Conservation (phyloP, 306 rosid genomes). For the Castanea crenata region DNA sequence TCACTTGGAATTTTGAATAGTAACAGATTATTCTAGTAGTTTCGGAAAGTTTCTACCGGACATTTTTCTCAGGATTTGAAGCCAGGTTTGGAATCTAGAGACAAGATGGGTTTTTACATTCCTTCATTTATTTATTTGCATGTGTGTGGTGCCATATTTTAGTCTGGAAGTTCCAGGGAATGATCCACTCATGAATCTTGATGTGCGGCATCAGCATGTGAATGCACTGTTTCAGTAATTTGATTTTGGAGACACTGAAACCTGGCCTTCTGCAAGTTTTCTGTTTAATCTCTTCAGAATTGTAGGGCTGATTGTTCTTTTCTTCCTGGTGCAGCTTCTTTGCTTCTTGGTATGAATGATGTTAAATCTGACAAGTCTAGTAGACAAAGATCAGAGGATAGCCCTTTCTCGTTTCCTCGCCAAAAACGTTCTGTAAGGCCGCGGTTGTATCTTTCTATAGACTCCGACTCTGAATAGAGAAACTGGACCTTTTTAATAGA, state of each 20-base stretch:
- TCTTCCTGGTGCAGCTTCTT: slow-evolving; percentile 68
- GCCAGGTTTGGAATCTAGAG: not conserved
- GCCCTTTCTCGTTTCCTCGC: slow-evolving; percentile 98
- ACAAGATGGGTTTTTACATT: not conserved
- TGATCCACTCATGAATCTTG: not conserved
- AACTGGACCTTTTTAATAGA: slow-evolving; percentile 8
- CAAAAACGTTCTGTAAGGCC: slow-evolving; percentile 94
- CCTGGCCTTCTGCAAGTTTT: not conserved
- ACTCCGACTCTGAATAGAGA: slow-evolving; percentile 87
- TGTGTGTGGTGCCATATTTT: not conserved
- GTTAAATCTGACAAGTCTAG: slow-evolving; percentile 64
- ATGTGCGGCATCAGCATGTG: not conserved
- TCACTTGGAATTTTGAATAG: not conserved
- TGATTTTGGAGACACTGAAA: not conserved
- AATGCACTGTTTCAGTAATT: not conserved
- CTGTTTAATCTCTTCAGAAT: not conserved
- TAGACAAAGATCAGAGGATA: slow-evolving; percentile 68
- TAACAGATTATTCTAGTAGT: not conserved
- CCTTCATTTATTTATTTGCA: not conserved
- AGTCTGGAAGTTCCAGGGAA: not conserved
- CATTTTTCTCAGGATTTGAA: not conserved
- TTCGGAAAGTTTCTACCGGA: not conserved
- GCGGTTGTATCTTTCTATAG: slow-evolving; percentile 63
- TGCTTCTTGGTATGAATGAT: slow-evolving; percentile 77
- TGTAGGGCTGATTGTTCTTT: slow-evolving; percentile 35